phyloP scores from a whole-genome alignment of 2,329 filamentous ascomycete genomes.

The Aureobasidium sp. region DNA sequence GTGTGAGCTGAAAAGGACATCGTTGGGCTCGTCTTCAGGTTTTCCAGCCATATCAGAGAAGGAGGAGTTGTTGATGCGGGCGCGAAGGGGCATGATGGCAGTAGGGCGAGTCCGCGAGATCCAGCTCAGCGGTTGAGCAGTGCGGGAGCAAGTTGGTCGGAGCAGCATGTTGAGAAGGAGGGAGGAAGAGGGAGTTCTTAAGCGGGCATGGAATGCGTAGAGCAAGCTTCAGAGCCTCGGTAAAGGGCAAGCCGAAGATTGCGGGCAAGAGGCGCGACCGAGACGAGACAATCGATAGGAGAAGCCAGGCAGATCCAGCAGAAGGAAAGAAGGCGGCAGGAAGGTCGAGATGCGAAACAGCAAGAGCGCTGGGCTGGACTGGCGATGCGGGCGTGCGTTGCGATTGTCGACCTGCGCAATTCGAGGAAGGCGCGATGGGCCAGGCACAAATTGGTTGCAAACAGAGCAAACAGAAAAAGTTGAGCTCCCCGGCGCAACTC shows the following conservation, averaged over 20 bases:
- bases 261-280: conserved; percentile 2
- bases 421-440: not conserved
- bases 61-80: conserved; percentile 39
- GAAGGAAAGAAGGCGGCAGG: not conserved
- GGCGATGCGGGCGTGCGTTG: not conserved
- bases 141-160: conserved; percentile 34
- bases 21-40: conserved; percentile 67
- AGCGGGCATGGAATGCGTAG: conserved; percentile 10
- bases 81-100: conserved; percentile 68
- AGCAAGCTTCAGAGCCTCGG: conserved; percentile 16
- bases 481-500: not conserved
- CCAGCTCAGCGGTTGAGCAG: conserved; percentile 33
- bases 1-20: conserved; percentile 84
- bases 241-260: conserved; percentile 6
- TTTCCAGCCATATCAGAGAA: conserved; percentile 28
- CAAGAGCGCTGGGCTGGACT: not conserved
- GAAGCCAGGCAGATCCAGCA: not conserved
- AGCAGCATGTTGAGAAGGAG: conserved; percentile 38
- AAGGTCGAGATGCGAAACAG: not conserved
- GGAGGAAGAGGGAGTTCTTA: not conserved
- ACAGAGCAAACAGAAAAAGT: conserved; percentile 16
- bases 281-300: not conserved
- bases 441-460: not conserved
- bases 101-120: conserved; percentile 13
- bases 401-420: not conserved